Evolutionary conservation across 148 eudicot genomes (phyloP).

Genomic region (Bassia scoparia): DNA sequence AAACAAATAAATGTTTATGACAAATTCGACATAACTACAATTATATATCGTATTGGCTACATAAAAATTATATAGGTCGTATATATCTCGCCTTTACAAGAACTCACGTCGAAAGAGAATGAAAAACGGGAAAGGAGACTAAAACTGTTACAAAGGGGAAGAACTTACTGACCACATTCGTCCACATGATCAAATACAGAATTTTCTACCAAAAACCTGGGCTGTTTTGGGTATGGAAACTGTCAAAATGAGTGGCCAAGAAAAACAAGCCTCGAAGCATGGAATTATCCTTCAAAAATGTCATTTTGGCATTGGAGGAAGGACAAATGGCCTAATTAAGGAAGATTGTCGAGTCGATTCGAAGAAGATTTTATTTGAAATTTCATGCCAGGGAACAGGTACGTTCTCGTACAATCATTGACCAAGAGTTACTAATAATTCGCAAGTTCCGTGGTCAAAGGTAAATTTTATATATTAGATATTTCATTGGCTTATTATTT

Average conservation of each 20-base stretch:
- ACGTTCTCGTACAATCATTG: neutral
- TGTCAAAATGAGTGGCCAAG: constrained; percentile 52
- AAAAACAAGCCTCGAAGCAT: constrained; percentile 69
- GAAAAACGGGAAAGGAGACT: constrained; percentile 51
- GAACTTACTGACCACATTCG: constrained; percentile 53
- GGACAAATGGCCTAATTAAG: constrained; percentile 42
- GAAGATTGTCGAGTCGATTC: constrained; percentile 42
- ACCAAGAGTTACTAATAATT: neutral
- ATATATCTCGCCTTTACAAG: no score
- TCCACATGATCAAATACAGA: constrained; percentile 62
- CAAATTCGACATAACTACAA: no score
- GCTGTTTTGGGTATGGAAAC: constrained; percentile 75
- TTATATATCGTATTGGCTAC: no score
- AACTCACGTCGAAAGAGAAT: constrained; percentile 49
- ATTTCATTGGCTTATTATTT: neutral
- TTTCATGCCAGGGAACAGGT: constrained; percentile 84
- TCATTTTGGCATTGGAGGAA: constrained; percentile 35
- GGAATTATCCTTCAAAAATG: constrained; percentile 43
- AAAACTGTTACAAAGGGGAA: constrained; percentile 45
- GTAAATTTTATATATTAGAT: neutral
- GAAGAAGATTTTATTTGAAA: constrained; percentile 45
- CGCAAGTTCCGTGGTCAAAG: neutral
- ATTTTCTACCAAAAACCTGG: constrained; percentile 63
- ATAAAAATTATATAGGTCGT: no score
- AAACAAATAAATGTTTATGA: no score